These are phyloP conservation scores for Thielaviopsis cerberus DNA, from an alignment of 2,329 filamentous ascomycete genomes.

Conservation along the genomic window DNA sequence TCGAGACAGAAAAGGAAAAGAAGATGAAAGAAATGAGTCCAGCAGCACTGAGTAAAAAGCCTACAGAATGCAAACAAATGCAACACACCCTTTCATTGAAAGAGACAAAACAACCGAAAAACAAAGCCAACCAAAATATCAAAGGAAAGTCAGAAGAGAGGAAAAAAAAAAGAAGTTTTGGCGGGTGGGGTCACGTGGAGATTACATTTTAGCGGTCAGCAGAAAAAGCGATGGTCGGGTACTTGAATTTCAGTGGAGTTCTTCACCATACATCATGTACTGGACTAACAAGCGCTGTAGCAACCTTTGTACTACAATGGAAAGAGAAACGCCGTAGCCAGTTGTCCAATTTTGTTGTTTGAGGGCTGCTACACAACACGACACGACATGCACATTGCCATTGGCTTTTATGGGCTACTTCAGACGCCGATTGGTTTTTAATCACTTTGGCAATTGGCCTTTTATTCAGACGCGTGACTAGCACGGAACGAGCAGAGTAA, in stretches of 20 bases:
- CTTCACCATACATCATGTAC: neutral
- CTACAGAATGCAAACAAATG: neutral
- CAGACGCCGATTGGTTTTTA: too few species aligned
- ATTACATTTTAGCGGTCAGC: neutral
- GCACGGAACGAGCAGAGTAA: too few species aligned
- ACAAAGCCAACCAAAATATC: neutral
- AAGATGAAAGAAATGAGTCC: neutral
- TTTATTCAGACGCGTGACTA: too few species aligned
- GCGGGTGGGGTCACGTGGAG: neutral
- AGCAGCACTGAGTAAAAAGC: neutral
- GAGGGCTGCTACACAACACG: neutral
- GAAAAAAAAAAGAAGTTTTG: neutral
- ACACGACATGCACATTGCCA: too few species aligned
- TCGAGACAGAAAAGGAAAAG: neutral
- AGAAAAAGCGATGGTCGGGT: neutral
- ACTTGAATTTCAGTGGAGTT: neutral
- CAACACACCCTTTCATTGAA: too few species aligned
- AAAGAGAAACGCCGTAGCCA: neutral
- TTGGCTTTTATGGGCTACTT: too few species aligned
- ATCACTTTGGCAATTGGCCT: too few species aligned
- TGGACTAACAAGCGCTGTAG: neutral
- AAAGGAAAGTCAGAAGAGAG: neutral
- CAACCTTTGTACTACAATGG: neutral
- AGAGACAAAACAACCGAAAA: neutral
- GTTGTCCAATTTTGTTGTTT: neutral